Conservation (phyloP, 1,284 basidiomycete genomes). For the Phlebopus sp. region DNA sequence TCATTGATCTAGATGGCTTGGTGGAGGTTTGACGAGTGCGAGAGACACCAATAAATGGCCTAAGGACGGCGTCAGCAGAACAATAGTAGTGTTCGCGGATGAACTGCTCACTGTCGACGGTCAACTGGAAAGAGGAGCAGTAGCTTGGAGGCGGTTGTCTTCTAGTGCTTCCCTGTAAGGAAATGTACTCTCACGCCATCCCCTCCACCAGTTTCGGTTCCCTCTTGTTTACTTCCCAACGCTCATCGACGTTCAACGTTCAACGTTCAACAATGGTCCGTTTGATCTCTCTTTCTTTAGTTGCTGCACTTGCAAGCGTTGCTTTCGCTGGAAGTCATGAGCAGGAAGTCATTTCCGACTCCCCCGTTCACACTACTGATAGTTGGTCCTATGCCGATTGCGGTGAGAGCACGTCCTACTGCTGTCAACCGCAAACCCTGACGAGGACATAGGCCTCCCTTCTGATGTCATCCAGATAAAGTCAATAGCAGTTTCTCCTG, state of each 20-base stretch:
- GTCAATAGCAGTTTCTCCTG: conserved; percentile 68
- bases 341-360: conserved; percentile 40
- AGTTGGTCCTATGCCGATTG: conserved; percentile 59
- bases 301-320: conserved; percentile 34
- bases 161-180: conserved; percentile 7
- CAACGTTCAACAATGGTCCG: conserved; percentile 40
- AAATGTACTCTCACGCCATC: conserved; percentile 20
- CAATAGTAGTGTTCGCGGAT: not conserved
- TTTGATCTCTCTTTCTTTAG: conserved; percentile 37
- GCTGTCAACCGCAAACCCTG: conserved; percentile 1
- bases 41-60: not conserved
- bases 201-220: conserved; percentile 2
- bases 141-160: not conserved
- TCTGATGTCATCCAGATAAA: conserved; percentile 56
- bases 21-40: not conserved
- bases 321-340: conserved; percentile 34
- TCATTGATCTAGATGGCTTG: conserved; percentile 37
- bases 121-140: not conserved
- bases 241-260: conserved; percentile 2
- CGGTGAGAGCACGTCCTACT: conserved; percentile 39
- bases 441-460: conserved; percentile 40
- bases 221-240: conserved; percentile 6
- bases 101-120: not conserved
- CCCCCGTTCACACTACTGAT: conserved; percentile 36
- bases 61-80: not conserved